phyloP scores from a whole-genome alignment of 1,139 yeast genomes.

The Debaryomycetaceae sp. region DNA sequence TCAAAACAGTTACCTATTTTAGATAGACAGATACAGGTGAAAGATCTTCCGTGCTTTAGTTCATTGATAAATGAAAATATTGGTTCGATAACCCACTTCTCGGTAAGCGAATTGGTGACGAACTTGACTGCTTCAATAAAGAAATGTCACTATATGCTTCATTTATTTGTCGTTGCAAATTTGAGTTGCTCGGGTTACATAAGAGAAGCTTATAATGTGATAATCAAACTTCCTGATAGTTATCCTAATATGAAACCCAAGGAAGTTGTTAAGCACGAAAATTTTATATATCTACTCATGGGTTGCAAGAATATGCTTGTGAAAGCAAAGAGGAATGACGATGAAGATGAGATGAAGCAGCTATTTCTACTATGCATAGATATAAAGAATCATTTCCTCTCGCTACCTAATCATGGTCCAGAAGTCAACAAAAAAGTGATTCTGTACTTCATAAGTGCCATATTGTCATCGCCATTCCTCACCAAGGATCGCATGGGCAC shows the following conservation, averaged over 20 bases:
- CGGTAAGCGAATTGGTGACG: conserved; percentile 2
- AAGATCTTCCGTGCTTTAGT: conserved; percentile 32
- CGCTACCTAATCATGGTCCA: background rate
- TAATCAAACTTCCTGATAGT: conserved; percentile 16
- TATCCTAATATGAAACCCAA: conserved; percentile 9
- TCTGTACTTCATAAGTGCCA: conserved; percentile 3
- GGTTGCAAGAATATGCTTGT: conserved; percentile 6
- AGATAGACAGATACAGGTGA: conserved; percentile 21
- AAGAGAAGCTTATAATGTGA: conserved; percentile 23
- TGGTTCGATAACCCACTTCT: conserved; percentile 8
- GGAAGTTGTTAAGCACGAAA: conserved; percentile 16
- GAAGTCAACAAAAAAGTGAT: conserved; percentile 1
- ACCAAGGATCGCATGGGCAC: background rate
- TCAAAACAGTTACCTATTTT: conserved; percentile 21
- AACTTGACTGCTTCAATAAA: conserved; percentile 15
- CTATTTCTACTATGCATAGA: conserved; percentile 2
- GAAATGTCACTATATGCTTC: conserved; percentile 23
- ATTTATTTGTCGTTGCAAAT: conserved; percentile 23
- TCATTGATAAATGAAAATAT: conserved; percentile 18
- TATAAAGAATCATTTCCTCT: conserved; percentile 2
- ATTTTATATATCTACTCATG: conserved; percentile 15
- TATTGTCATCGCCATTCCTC: background rate
- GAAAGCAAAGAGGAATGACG: background rate
- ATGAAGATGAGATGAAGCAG: conserved; percentile 1
- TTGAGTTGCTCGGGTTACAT: conserved; percentile 24